Percentiles rank a stretch among this genome's conserved stretches.
Conservation (phyloP, 2,329 filamentous ascomycete genomes). For the Stagonosporopsis rhizophila region DNA sequence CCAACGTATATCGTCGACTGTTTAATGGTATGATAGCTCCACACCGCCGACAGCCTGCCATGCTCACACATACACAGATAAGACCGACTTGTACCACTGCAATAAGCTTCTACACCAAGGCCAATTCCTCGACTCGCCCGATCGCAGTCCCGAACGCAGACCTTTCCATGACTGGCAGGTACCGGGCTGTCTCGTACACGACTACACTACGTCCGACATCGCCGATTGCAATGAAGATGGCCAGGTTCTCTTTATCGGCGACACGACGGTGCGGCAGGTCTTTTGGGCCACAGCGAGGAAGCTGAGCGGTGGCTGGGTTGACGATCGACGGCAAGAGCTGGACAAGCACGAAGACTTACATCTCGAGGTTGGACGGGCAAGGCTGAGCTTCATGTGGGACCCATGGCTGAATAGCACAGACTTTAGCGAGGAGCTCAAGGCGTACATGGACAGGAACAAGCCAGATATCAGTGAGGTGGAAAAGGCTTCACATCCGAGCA, state of each 20-base stretch:
- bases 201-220: conserved; percentile 62
- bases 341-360: conserved; percentile 53
- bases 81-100: conserved; percentile 62
- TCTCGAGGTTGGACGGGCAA: conserved; percentile 55
- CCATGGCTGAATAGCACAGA: conserved; percentile 64
- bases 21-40: conserved; percentile 12
- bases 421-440: conserved; percentile 52
- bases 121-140: conserved; percentile 57
- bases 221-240: conserved; percentile 60
- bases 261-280: conserved; percentile 66
- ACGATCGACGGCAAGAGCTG: conserved; percentile 38
- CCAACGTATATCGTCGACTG: conserved; percentile 23
- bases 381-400: conserved; percentile 67
- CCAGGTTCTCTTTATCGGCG: conserved; percentile 66
- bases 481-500: neutral
- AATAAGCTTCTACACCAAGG: conserved; percentile 59
- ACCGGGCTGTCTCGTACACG: conserved; percentile 64
- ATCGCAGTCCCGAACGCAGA: conserved; percentile 36
- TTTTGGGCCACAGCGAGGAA: conserved; percentile 65
- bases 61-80: conserved; percentile 35
- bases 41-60: too few species aligned
- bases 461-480: conserved; percentile 1
- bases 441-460: conserved; percentile 37
- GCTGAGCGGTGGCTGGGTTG: conserved; percentile 49
- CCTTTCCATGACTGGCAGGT: conserved; percentile 64